Conservation (phyloP, 129 eudicot genomes). For the Calendula officinalis region DNA sequence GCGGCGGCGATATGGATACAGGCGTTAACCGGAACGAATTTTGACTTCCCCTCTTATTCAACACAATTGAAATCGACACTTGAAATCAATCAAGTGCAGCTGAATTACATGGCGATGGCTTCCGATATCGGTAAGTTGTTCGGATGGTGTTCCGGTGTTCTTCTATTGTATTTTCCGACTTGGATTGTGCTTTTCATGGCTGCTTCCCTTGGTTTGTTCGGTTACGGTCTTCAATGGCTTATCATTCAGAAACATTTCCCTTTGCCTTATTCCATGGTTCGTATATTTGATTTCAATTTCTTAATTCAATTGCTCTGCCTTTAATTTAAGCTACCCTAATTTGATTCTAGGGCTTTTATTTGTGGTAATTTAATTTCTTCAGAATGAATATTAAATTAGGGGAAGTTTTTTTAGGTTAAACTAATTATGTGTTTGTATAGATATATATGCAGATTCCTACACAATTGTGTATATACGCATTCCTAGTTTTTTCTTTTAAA, state of each 20-base stretch:
- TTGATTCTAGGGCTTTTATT: constrained; percentile 1
- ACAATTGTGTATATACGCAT: constrained; percentile 1
- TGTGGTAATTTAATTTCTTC: not conserved
- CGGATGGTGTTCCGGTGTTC: constrained; percentile 70
- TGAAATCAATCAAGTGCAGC: constrained; percentile 45
- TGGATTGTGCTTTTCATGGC: constrained; percentile 60
- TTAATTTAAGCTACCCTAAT: not conserved
- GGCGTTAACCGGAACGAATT: constrained; percentile 62
- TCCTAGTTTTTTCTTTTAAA: not conserved
- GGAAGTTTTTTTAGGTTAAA: not conserved
- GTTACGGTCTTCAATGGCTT: constrained; percentile 67
- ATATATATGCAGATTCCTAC: not conserved
- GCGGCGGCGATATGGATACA: constrained; percentile 58
- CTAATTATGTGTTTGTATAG: not conserved
- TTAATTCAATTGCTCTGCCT: not conserved
- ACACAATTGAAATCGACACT: constrained; percentile 44
- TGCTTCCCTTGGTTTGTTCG: constrained; percentile 54
- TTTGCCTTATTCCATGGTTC: constrained; percentile 61
- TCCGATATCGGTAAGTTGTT: constrained; percentile 59
- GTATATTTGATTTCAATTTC: constrained; percentile 17
- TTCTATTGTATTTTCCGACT: constrained; percentile 43
- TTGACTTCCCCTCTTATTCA: constrained; percentile 62
- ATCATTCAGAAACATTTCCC: constrained; percentile 35
- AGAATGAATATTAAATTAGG: not conserved
- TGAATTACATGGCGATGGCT: constrained; percentile 51